Base-by-base conservation (phyloP, 1,139 yeast species). In the Pichia sp. region DNA sequence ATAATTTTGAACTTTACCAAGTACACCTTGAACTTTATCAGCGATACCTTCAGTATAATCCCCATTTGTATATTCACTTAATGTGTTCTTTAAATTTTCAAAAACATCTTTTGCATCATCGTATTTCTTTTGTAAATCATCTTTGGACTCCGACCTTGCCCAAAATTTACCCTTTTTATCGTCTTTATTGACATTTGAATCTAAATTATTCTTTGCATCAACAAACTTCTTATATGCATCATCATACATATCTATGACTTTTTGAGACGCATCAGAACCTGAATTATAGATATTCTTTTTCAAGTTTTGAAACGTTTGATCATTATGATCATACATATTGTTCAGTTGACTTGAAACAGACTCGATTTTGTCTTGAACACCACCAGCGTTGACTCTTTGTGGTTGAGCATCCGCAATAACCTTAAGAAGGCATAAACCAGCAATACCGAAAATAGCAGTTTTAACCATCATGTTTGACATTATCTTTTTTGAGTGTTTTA, bases 1-100 rank as follows among this genome's bases (percentile, higher is more conserved):
- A 54, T 70, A 67, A 34, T 63, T 66, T 36, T 71, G 66, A 1
- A 76, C 77, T 38, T 47, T 50, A 34, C 39, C 44, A 60, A 64
- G 42, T 61, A 44, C 19, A 22, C 49, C 38, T 14, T 43, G 30
- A 7, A 46, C 22, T 16, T 5, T 30, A 5, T 46, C 31, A 3
- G 25, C 39, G 34, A 43, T 19, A 34, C 39, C 25, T 3, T 25
- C 28, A 10, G 22, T 25, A 3, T 53, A 56, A 11, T 53, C 60
- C 8, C 53, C 54, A 3, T 55, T 54, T 5, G 41, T 36, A 3
- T 52, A 58, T 4, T 53, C 60, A 13, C 56, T 60, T 19, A 74
- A 62, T 58, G 75, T 42, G 4, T 45, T 42, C 22, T 52, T 46
- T 19, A 59, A 53, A 11, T 43, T 31, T 9, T 48, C 45, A 10